phyloP scores from a whole-genome alignment of 2,329 filamentous ascomycete genomes.

The Hymenoscyphus repandus region DNA sequence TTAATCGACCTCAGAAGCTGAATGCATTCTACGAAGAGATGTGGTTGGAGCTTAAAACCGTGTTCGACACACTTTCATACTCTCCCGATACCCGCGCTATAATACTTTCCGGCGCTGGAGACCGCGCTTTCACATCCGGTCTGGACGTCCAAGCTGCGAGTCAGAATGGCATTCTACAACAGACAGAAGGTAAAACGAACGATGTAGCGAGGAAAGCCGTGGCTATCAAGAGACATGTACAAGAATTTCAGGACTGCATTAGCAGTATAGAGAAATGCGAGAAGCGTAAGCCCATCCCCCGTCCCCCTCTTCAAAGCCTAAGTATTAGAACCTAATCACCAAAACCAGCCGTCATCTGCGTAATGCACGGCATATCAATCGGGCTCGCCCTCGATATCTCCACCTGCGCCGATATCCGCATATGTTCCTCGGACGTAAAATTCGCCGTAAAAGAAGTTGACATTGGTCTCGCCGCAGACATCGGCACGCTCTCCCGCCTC shows the following conservation, averaged over 20 bases:
- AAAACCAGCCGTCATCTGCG: slow-evolving; percentile 66
- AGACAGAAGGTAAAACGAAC: slow-evolving; percentile 20
- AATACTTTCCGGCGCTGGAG: slow-evolving; percentile 74
- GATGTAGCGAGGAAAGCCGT: slow-evolving; percentile 64
- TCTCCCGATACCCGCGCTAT: slow-evolving; percentile 71
- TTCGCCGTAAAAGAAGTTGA: slow-evolving; percentile 78
- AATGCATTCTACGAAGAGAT: slow-evolving; percentile 83
- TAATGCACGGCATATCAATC: slow-evolving; percentile 72
- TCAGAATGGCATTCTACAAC: slow-evolving; percentile 41
- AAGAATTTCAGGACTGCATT: slow-evolving; percentile 77
- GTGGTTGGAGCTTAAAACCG: slow-evolving; percentile 73
- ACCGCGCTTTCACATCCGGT: slow-evolving; percentile 79
- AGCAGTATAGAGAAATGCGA: slow-evolving; percentile 76
- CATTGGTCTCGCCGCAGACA: slow-evolving; percentile 74
- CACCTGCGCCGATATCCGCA: slow-evolving; percentile 64
- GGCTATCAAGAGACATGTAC: slow-evolving; percentile 60
- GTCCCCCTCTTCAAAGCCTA: neutral
- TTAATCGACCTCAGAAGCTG: slow-evolving; percentile 79
- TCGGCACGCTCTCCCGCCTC: slow-evolving; percentile 68
- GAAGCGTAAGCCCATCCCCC: slow-evolving; percentile 57
- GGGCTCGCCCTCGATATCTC: slow-evolving; percentile 74
- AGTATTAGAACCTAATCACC: neutral
- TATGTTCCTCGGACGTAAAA: slow-evolving; percentile 53
- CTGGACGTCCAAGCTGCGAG: slow-evolving; percentile 74
- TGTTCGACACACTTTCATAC: slow-evolving; percentile 68